A percentile compares a stretch with the other conserved stretches of the same genome.
These are phyloP conservation scores for Rutidosis leptorrhynchoides DNA, from an alignment of 129 eudicot genomes.

Conservation along the genomic window DNA sequence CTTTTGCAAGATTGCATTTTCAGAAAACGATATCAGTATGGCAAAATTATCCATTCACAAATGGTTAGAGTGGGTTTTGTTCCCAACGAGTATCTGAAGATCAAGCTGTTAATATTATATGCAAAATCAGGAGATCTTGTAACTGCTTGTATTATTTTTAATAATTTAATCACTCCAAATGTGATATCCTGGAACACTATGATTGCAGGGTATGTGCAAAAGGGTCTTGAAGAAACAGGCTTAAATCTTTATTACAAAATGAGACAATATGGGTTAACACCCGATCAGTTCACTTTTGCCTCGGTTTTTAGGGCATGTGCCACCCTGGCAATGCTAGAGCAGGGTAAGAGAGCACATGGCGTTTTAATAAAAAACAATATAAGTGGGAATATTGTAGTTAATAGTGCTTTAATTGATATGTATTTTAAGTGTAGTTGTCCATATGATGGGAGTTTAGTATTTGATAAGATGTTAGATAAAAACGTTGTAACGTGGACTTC, in stretches of 20 bases:
- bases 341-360: conserved; percentile 80
- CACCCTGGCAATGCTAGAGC: conserved; percentile 69
- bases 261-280: conserved; percentile 60
- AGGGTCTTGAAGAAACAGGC: conserved; percentile 63
- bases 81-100: conserved; percentile 62
- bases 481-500: conserved; percentile 88
- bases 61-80: conserved; percentile 66
- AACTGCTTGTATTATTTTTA: conserved; percentile 58
- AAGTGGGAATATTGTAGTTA: conserved; percentile 63
- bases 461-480: conserved; percentile 49
- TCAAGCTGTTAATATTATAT: conserved; percentile 74
- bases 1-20: conserved; percentile 89
- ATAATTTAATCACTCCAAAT: conserved; percentile 44
- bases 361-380: conserved; percentile 58
- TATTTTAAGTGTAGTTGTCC: conserved; percentile 89
- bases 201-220: conserved; percentile 89
- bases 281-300: conserved; percentile 87
- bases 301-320: conserved; percentile 93
- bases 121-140: conserved; percentile 77
- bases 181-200: conserved; percentile 89
- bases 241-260: conserved; percentile 55
- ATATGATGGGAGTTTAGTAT: conserved; percentile 60
- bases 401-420: conserved; percentile 91
- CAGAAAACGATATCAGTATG: conserved; percentile 47
- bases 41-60: conserved; percentile 72